Evolutionary conservation across 768 basidiomycete species (phyloP), one percentile per base, ranked within the genome.

Genomic region (Zangia roseola): DNA sequence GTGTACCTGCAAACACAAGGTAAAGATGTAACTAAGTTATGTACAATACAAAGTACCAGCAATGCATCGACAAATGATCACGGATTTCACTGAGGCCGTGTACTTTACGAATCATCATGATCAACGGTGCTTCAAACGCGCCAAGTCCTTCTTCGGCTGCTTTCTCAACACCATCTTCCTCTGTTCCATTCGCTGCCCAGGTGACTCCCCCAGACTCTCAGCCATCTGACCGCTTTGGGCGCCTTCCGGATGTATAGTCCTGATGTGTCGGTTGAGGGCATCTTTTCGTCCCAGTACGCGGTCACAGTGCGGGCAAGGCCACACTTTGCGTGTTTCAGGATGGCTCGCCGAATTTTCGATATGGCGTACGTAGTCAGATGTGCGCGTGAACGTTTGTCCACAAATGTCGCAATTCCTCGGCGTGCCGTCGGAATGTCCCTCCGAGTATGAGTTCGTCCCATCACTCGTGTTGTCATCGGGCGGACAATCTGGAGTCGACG

Each of bases 241-340:
- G 0, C 47, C 45, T 16, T 54, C 56, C 1, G 28, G 34, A n/a
- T 64, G 63, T 5, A 54, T 25, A 2, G 60, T 54, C 13, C 43
- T 57, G 13, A 66, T 49, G 28, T 65, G 63, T 2, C 63, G 51
- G 23, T 17, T 24, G 0, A 68, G 61, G 4, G 63, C 66, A 26
- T 65, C 63, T 28, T 48, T 55, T 6, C 63, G 61, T n/a, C 64
- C 60, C n/a, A 65, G 24, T 0, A 25, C 12, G 5, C 43, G 57
- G 1, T 61, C 30, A 20, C 63, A 65, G 25, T 54, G 36, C 6
- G 50, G 48, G 10, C 63, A 65, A 1, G 54, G 60, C 62, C 63
- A 63, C 30, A 62, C n/a, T 30, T 51, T 62, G 3, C 63, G 56
- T 0, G 62, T 63, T 14, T 56, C 62, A 0, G 61, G 61, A 41